Evolutionary conservation across 208 protist genomes (phyloP), one percentile per base, ranked within the genome.

Genomic region (Vickermania spadyakhi): DNA sequence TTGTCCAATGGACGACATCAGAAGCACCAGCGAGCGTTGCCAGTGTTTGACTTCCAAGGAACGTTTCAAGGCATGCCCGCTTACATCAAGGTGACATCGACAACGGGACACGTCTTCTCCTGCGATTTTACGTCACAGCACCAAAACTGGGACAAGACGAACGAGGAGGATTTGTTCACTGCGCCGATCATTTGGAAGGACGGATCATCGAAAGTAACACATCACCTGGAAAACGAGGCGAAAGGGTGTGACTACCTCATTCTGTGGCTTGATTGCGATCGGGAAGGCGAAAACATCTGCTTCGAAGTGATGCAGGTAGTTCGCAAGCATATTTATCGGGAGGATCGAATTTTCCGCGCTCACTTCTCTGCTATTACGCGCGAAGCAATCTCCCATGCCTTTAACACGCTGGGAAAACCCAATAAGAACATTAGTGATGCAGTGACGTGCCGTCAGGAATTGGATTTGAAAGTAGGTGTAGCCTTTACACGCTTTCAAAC

Each of bases 261-360:
- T 3, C 72, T 98, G 22, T 97, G 91, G 85, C 77, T 98, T 1
- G 97, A 99, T 64, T 98, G 94, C 66, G 97, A 99, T 80, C 80
- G 96, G 18, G 97, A 99, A 60, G 97, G 97, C 13, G 96, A 99
- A 73, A 98, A 99, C 64, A 98, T 99, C 57, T 98, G 93, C 74
- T 98, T 98, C 73, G 96, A 98, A 73, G 92, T 98, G 58, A 86
- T 98, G 71, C 73, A 93, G 56, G 84, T 91, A 14, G 84, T 93
- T 52, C 66, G 62, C 22, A 63, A 68, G 5, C 61, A 64, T 53
- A 89, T 93, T 51, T 75, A 73, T 31, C 62, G 70, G 41, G 55
- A 75, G 31, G 66, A 77, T 50, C 82, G 70, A 53, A 94, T 98
- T 25, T 96, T 75, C 30, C 79, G 96, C 2, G 93, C 92, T 0